Base-by-base conservation (phyloP, 805 yeast genomes). In the Saccharomycopsis sp. region DNA sequence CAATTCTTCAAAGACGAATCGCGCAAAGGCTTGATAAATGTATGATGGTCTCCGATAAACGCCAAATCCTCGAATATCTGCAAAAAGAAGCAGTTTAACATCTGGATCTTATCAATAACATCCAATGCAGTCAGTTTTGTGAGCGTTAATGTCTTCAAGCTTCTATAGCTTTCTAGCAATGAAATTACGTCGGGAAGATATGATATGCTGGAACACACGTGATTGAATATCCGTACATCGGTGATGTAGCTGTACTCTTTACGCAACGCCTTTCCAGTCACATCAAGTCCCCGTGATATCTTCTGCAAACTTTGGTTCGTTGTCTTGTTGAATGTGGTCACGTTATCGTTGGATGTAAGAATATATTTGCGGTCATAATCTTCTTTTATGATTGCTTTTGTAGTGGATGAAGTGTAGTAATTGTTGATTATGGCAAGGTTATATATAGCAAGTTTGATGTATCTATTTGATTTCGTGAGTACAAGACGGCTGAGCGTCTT, bases 61-160 rank as follows among this genome's bases (percentile, higher is more conserved):
- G 64, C 64, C 15, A 57, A 38, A 47, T 62, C 62, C n/a, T 58
- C 55, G 25, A 62, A 59, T 12, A 62, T 22, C 25, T 59, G 60
- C 22, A 53, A 35, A 14, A 54, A 42, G 49, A 59, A 62, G 23
- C 50, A 29, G 34, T 59, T 62, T 14, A 61, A 38, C 22, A 53
- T 12, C 34, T 58, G 61, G 12, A 58, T 17, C 17, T 60, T 55
- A 35, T 55, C 61, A 17, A 60, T 55, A 2, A 38, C 17, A 8
- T 17, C 9, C 20, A 50, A 42, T n/a, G 41, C 23, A 2, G 29
- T 19, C 7, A 14, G 38, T 20, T 24, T 20, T 20, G 17, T 50
- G 29, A 24, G 20, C 24, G 5, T 23, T 12, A 14, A 29, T 51
- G 23, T 17, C 47, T 35, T 9, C 41, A 44, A 29, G 44, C 53